These are phyloP conservation scores for Microbotryum silenes-acaulis DNA, from an alignment of 1,284 basidiomycete genomes.

Conservation along the genomic window DNA sequence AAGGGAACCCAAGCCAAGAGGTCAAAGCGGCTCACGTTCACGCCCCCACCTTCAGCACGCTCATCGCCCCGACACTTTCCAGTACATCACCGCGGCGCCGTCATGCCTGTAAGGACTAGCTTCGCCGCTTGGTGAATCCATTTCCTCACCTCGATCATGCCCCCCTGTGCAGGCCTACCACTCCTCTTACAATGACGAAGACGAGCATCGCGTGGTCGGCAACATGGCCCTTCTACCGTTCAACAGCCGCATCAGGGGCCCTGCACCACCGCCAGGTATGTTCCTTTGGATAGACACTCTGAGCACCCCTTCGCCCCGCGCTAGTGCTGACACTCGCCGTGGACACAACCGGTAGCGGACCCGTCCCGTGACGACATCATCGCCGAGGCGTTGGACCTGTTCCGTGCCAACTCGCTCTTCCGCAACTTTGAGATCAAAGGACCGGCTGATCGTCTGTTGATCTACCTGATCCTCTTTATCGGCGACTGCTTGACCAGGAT, in stretches of 20 bases:
- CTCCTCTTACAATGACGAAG: constrained; percentile 82
- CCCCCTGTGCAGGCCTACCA: constrained; percentile 71
- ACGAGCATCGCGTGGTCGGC: constrained; percentile 72
- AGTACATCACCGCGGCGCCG: too few species aligned
- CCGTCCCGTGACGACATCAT: constrained; percentile 76
- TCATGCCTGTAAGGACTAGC: too few species aligned
- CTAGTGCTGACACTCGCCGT: not conserved
- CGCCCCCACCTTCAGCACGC: too few species aligned
- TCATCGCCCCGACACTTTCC: too few species aligned
- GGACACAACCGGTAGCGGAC: constrained; percentile 51
- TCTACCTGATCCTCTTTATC: constrained; percentile 95
- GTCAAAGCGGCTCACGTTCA: too few species aligned
- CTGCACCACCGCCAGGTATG: constrained; percentile 66
- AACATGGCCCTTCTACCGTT: constrained; percentile 88
- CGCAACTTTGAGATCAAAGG: constrained; percentile 99
- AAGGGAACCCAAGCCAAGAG: too few species aligned
- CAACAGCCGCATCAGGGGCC: constrained; percentile 81
- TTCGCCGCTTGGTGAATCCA: too few species aligned
- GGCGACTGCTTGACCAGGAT: constrained; percentile 94
- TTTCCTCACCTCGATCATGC: not conserved
- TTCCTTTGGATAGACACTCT: constrained; percentile 36
- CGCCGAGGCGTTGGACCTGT: constrained; percentile 93
- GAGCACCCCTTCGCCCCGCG: not conserved
- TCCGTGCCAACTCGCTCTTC: constrained; percentile 98
- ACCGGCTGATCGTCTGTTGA: constrained; percentile 88